Percentiles rank a stretch among this genome's conserved stretches.
Evolutionary conservation across 164 flowering plant genomes (phyloP).

Genomic region (Buxus sempervirens): DNA sequence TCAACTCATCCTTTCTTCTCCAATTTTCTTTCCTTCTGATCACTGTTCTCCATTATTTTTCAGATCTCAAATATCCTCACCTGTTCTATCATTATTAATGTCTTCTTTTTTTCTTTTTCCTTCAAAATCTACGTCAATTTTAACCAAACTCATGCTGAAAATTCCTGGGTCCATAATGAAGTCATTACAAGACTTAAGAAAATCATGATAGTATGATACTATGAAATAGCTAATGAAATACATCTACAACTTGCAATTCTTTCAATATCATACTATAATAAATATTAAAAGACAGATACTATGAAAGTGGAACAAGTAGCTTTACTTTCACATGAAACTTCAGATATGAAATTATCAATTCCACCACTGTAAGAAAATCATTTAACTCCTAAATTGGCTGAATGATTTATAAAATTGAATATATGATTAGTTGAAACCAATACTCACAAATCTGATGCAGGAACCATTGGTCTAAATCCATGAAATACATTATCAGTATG

Average conservation of each 20-base stretch:
- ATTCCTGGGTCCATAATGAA: not conserved
- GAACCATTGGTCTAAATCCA: constrained; percentile 55
- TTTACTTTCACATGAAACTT: not conserved
- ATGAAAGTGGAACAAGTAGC: not conserved
- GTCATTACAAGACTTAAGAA: not conserved
- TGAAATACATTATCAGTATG: constrained; percentile 49
- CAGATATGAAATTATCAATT: not conserved
- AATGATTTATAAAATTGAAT: not conserved
- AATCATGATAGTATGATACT: not conserved
- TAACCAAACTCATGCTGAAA: too few species aligned
- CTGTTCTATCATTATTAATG: too few species aligned
- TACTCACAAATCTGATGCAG: constrained; percentile 60
- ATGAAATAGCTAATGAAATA: not conserved
- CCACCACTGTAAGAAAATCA: not conserved
- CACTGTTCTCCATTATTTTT: too few species aligned
- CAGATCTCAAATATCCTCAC: too few species aligned
- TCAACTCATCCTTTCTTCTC: too few species aligned
- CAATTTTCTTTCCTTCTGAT: too few species aligned
- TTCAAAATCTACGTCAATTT: too few species aligned
- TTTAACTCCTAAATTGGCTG: not conserved
- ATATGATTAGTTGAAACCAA: not conserved
- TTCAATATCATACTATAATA: too few species aligned
- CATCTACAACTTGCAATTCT: not conserved
- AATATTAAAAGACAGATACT: not conserved
- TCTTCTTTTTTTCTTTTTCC: too few species aligned